Evolutionary conservation across 2,329 filamentous ascomycete species (phyloP).

Genomic region (Clonostachys rosea): DNA sequence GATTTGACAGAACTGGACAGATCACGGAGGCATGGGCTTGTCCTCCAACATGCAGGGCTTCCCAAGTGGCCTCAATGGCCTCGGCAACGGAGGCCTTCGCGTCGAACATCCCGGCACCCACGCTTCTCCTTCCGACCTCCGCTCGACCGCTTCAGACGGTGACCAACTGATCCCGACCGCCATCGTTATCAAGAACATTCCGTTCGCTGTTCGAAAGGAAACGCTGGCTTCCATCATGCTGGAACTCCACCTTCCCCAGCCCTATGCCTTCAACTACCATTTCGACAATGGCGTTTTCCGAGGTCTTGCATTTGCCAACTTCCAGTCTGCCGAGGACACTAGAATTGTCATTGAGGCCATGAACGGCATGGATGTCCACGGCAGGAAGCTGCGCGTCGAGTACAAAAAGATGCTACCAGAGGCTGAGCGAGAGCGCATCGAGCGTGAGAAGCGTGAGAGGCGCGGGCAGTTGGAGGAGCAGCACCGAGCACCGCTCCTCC

Average conservation of each 20-base stretch:
- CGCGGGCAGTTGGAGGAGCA: conserved; percentile 96
- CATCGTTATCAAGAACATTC: conserved; percentile 99
- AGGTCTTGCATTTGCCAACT: conserved; percentile 95
- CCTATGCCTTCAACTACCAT: conserved; percentile 99
- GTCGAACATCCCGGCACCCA: conserved; percentile 33
- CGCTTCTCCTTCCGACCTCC: conserved; percentile 29
- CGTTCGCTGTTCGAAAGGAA: conserved; percentile 97
- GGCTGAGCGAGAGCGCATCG: conserved; percentile 90
- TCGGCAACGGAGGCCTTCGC: conserved; percentile 36
- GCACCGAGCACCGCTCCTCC: conserved; percentile 73
- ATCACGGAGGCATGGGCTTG: conserved; percentile 37
- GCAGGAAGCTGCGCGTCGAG: conserved; percentile 89
- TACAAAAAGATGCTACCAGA: conserved; percentile 99
- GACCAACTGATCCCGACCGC: conserved; percentile 97
- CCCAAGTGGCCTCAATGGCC: conserved; percentile 23
- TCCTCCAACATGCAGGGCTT: conserved; percentile 28
- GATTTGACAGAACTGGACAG: conserved; percentile 42
- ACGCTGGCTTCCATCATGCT: conserved; percentile 91
- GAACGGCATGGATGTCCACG: conserved; percentile 94
- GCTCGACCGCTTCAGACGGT: conserved; percentile 42
- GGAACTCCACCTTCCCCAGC: conserved; percentile 85
- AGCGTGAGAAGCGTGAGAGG: conserved; percentile 93
- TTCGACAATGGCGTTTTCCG: conserved; percentile 98
- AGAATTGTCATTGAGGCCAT: conserved; percentile 86
- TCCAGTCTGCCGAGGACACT: conserved; percentile 92